These are phyloP conservation scores for Monilinia vaccinii-corymbosi DNA, from an alignment of 2,329 filamentous ascomycete species.

Conservation along the genomic window DNA sequence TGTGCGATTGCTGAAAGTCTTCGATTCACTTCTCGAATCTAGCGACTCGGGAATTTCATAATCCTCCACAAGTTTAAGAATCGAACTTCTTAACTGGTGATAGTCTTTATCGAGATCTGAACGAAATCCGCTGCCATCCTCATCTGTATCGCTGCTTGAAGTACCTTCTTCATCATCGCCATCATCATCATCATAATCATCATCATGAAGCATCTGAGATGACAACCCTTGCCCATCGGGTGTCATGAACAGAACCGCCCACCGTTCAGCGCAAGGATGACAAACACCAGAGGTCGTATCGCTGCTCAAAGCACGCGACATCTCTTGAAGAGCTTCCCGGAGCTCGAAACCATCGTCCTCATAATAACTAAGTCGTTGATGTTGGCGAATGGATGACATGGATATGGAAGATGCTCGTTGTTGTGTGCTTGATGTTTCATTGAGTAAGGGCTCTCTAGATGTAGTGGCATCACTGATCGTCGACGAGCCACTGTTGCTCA, in stretches of 20 bases:
- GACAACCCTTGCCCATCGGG: slow-evolving; percentile 61
- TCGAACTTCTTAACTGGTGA: slow-evolving; percentile 70
- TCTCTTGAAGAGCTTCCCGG: slow-evolving; percentile 59
- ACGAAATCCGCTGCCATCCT: slow-evolving; percentile 44
- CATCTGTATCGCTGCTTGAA: slow-evolving; percentile 50
- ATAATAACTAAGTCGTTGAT: slow-evolving; percentile 40
- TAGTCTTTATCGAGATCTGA: slow-evolving; percentile 69
- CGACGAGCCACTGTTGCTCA: slow-evolving; percentile 65
- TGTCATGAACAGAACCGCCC: slow-evolving; percentile 74
- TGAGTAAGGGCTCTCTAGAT: slow-evolving; percentile 53
- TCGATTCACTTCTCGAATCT: slow-evolving; percentile 48
- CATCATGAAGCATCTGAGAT: slow-evolving; percentile 65
- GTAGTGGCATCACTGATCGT: slow-evolving; percentile 61
- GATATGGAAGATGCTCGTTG: slow-evolving; percentile 46
- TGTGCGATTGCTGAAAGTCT: slow-evolving; percentile 63
- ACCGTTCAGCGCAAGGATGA: slow-evolving; percentile 74
- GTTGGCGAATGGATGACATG: slow-evolving; percentile 36
- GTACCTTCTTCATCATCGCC: slow-evolving; percentile 60
- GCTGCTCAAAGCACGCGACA: slow-evolving; percentile 55
- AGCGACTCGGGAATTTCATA: slow-evolving; percentile 67
- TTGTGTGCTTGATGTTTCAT: slow-evolving; percentile 42
- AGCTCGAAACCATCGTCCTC: slow-evolving; percentile 58
- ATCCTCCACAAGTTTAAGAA: slow-evolving; percentile 72
- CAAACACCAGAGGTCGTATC: slow-evolving; percentile 58
- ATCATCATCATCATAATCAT: slow-evolving; percentile 59